These are phyloP conservation scores for Bipolaris bicolor DNA, from an alignment of 2,329 filamentous ascomycete genomes.

Conservation along the genomic window DNA sequence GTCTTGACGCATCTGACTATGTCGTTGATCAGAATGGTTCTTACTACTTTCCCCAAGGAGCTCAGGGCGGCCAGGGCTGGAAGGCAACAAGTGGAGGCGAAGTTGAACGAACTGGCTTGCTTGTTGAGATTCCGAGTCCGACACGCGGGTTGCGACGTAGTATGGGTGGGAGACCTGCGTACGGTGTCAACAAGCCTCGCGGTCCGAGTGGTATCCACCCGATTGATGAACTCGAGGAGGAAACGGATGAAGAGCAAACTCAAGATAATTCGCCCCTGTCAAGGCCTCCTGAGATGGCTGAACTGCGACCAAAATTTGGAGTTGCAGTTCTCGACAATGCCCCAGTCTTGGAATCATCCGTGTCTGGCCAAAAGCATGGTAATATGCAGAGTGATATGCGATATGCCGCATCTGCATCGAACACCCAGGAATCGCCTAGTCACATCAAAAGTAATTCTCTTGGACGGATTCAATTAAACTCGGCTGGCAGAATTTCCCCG, in stretches of 20 bases:
- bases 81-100: conserved; percentile 39
- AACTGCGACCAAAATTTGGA: conserved; percentile 23
- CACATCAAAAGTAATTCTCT: conserved; percentile 7
- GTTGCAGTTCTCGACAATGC: conserved; percentile 38
- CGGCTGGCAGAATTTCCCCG: conserved; percentile 52
- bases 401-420: conserved; percentile 30
- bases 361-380: conserved; percentile 45
- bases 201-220: conserved; percentile 64
- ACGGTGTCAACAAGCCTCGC: conserved; percentile 58
- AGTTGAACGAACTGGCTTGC: conserved; percentile 55
- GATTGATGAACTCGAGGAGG: conserved; percentile 68
- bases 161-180: conserved; percentile 47
- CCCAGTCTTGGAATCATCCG: conserved; percentile 51
- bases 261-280: conserved; percentile 26
- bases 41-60: conserved; percentile 36
- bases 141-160: conserved; percentile 55
- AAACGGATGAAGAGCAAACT: conserved; percentile 39
- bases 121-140: conserved; percentile 57
- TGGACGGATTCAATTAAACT: conserved; percentile 25
- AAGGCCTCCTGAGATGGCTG: conserved; percentile 33
- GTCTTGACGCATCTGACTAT: conserved; percentile 48
- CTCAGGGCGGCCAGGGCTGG: conserved; percentile 41
- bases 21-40: conserved; percentile 32
- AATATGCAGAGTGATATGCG: conserved; percentile 30
- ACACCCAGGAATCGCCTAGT: conserved; percentile 23